phyloP scores from a whole-genome alignment of 441 rosid species.

The Gossypium davidsonii region DNA sequence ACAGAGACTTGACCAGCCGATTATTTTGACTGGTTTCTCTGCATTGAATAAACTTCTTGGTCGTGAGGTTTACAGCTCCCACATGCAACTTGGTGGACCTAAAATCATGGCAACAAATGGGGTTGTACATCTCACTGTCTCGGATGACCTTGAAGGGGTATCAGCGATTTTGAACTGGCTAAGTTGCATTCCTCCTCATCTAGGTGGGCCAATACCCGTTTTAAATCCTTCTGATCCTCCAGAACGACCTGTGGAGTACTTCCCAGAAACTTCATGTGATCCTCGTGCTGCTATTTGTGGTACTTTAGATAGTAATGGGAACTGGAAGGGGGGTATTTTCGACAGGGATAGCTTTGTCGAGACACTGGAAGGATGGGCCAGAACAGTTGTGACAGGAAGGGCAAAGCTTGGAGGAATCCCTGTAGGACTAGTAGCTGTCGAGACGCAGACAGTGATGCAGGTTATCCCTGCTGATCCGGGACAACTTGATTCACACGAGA shows the following conservation, averaged over 20 bases:
- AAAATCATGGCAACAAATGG: slow-evolving; percentile 99
- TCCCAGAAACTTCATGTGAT: slow-evolving; percentile 87
- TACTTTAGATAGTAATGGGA: slow-evolving; percentile 49
- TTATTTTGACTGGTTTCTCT: slow-evolving; percentile 96
- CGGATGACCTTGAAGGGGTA: slow-evolving; percentile 96
- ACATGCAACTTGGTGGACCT: slow-evolving; percentile 99
- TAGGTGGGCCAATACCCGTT: slow-evolving; percentile 80
- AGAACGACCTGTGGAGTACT: slow-evolving; percentile 79
- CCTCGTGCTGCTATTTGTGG: slow-evolving; percentile 96
- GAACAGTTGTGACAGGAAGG: slow-evolving; percentile 98
- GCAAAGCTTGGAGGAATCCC: slow-evolving; percentile 99
- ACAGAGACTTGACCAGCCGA: slow-evolving; percentile 98
- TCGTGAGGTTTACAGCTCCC: slow-evolving; percentile 99
- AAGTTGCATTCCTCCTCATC: slow-evolving; percentile 70
- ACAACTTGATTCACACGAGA: slow-evolving; percentile 96
- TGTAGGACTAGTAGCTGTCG: slow-evolving; percentile 95
- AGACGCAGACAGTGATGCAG: slow-evolving; percentile 98
- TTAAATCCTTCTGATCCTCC: slow-evolving; percentile 61
- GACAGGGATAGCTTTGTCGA: slow-evolving; percentile 94
- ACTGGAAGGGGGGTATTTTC: slow-evolving; percentile 93
- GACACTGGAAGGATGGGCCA: slow-evolving; percentile 97
- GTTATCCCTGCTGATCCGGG: slow-evolving; percentile 99
- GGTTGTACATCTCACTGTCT: slow-evolving; percentile 93
- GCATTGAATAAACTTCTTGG: slow-evolving; percentile 98
- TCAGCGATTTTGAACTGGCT: slow-evolving; percentile 92